Conservation (phyloP, 2,329 filamentous ascomycete species). For the Verticillium longisporum region DNA sequence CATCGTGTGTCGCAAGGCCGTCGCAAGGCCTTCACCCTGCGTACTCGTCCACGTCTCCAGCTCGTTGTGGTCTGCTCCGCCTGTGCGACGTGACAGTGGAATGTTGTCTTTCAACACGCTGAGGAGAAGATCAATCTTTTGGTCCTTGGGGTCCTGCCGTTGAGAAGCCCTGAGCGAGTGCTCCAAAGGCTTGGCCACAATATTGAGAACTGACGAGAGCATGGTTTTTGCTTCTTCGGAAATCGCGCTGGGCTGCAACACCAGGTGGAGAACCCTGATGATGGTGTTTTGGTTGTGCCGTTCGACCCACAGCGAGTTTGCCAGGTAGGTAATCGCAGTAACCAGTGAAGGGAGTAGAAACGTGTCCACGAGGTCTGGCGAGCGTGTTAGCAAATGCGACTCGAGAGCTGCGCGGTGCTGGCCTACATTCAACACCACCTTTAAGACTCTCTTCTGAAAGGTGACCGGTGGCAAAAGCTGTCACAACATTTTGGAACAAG, state of each 20-base stretch:
- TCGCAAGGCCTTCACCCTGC: slow-evolving; percentile 46
- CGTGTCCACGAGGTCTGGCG: slow-evolving; percentile 64
- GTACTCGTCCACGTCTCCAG: slow-evolving; percentile 60
- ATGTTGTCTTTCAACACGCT: slow-evolving; percentile 56
- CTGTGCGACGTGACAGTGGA: slow-evolving; percentile 52
- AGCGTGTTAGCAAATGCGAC: slow-evolving; percentile 10
- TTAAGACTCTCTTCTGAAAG: slow-evolving; percentile 65
- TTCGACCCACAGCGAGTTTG: slow-evolving; percentile 62
- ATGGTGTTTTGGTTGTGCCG: slow-evolving; percentile 60
- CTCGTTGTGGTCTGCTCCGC: slow-evolving; percentile 57
- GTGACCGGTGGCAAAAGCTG: slow-evolving; percentile 59
- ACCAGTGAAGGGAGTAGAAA: slow-evolving; percentile 75
- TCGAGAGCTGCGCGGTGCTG: neutral
- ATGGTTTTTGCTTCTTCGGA: slow-evolving; percentile 66
- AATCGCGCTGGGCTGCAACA: slow-evolving; percentile 63
- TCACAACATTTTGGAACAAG: slow-evolving; percentile 67
- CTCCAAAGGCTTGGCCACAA: slow-evolving; percentile 63
- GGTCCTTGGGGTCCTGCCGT: slow-evolving; percentile 57
- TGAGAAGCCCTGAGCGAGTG: slow-evolving; percentile 61
- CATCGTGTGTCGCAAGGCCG: slow-evolving; percentile 53
- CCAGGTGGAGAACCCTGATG: slow-evolving; percentile 64
- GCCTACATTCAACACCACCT: slow-evolving; percentile 68
- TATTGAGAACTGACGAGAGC: slow-evolving; percentile 64
- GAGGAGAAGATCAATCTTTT: slow-evolving; percentile 63
- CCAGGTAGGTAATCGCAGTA: slow-evolving; percentile 64